Conservation (phyloP, 129 eudicot genomes). For the Escallonia rubra region DNA sequence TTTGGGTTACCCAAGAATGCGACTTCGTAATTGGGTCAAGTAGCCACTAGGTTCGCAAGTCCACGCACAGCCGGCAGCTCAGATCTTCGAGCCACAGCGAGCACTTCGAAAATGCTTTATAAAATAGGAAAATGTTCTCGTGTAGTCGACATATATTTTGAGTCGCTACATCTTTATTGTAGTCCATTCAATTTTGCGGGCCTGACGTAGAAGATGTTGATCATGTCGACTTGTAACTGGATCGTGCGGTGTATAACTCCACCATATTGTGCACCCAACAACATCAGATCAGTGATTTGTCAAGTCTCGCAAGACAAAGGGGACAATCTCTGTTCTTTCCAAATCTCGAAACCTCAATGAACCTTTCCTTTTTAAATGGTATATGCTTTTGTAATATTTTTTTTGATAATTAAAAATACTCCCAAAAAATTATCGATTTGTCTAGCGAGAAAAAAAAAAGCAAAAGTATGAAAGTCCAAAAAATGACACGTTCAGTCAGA, state of each 20-base stretch:
- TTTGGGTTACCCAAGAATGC: too few relatives aligned
- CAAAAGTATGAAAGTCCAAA: too few relatives aligned
- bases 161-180: background rate
- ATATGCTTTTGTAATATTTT: too few relatives aligned
- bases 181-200: background rate
- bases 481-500: too few relatives aligned
- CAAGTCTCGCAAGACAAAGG: constrained; percentile 23
- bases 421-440: background rate
- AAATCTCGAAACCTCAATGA: constrained; percentile 28
- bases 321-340: constrained; percentile 33
- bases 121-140: background rate
- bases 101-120: too few relatives aligned
- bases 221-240: background rate
- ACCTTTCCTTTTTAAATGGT: too few relatives aligned
- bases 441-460: background rate
- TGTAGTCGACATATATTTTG: background rate
- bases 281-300: background rate
- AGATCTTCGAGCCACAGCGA: too few relatives aligned
- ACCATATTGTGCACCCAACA: background rate
- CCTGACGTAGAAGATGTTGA: background rate
- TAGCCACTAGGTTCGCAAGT: too few relatives aligned
- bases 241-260: background rate
- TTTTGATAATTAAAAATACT: background rate
- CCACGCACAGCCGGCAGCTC: too few relatives aligned
- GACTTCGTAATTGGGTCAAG: too few relatives aligned